Conservation (phyloP, 805 yeast genomes). For the Candida yuanshanica region DNA sequence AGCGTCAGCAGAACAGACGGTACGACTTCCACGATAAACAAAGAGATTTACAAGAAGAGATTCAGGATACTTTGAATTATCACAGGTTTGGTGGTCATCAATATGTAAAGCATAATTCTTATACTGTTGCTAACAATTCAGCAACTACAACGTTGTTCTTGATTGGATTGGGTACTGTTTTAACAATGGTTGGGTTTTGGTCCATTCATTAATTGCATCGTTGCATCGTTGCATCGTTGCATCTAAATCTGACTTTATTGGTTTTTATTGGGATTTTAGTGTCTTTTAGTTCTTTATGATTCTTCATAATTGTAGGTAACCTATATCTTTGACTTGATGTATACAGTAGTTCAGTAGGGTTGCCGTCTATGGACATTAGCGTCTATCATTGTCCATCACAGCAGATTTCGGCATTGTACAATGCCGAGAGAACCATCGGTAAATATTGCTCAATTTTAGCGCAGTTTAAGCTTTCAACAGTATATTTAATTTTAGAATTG, state of each 20-base stretch:
- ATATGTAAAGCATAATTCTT: neutral
- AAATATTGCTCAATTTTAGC: too few relatives aligned
- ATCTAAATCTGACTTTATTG: too few relatives aligned
- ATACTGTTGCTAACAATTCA: neutral
- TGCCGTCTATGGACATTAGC: too few relatives aligned
- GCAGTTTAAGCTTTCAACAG: too few relatives aligned
- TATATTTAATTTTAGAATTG: too few relatives aligned
- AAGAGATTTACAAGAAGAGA: conserved; percentile 15
- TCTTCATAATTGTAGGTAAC: too few relatives aligned
- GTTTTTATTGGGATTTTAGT: neutral
- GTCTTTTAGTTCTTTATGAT: too few relatives aligned
- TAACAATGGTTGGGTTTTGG: neutral
- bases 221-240: neutral
- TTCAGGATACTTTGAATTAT: conserved; percentile 18
- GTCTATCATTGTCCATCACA: too few relatives aligned
- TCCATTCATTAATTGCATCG: neutral
- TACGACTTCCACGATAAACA: conserved; percentile 3
- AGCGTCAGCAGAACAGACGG: neutral
- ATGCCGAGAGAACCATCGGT: too few relatives aligned
- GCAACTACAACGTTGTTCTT: neutral
- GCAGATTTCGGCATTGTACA: too few relatives aligned
- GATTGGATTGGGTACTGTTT: neutral
- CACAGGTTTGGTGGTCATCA: conserved; percentile 20
- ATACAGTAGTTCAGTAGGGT: too few relatives aligned
- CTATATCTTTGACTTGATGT: too few relatives aligned